Base-by-base conservation (phyloP, 78 protist genomes). In the Salpingoeca rosetta region DNA sequence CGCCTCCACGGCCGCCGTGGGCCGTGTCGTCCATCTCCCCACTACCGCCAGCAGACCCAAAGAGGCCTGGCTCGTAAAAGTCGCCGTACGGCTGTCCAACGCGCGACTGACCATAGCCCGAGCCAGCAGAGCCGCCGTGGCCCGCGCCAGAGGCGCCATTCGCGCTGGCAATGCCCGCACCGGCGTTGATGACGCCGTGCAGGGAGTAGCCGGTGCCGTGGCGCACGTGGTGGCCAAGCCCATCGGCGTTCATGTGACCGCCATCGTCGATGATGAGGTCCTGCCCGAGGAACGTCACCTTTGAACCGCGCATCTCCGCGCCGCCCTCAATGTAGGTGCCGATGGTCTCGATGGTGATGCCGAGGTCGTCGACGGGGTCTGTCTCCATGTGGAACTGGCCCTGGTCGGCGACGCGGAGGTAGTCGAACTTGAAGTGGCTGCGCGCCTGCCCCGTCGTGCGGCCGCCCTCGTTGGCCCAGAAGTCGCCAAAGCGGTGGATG, bases 1-100 rank as follows among this genome's bases (percentile, higher is more conserved):
- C 77, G 28, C 77, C 77, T 35, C 77, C 77, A 26, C 77, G 77
- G 77, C 77, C 28, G 77, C 77, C 77, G 65, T 51, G 65, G 12
- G 12, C 77, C 40, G 77, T 11, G 28, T 73, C 36, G 65, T 7
- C 31, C 31, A 7, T 7, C 65, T 22, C 31, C 31, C 65, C 65
- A 17, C 31, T 51, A 24, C 77, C 77, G 22, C 77, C 77, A 73
- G 77, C 77, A 24, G 77, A 73, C 12, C 77, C 77, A 73, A 73
- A 73, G 77, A 35, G 12, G 28, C 10, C 2, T 24, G 77, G 77
- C 40, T 73, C 77, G 36, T 73, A 73, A 24, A 73, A 3, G 36
- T 73, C 12, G 12, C 77, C 77, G 28, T 73, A 73, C 40, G 77
- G 40, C 37, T 24, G 38, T 24, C 77, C 77, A 11, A 35, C 36